Conservation (phyloP, 768 basidiomycete species). For the Russula sp. region DNA sequence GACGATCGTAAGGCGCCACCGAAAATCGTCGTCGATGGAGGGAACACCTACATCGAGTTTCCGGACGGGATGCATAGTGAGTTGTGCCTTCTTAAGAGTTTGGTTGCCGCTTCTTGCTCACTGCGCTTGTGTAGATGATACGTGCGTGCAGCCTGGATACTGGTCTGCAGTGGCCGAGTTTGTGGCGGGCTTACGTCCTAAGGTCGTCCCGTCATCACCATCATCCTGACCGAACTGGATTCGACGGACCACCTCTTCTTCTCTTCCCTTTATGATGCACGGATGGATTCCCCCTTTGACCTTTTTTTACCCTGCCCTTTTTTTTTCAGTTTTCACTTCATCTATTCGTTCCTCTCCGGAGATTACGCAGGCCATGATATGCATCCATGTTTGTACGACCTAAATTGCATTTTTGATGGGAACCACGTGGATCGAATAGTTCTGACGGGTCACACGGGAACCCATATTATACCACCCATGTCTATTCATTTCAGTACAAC, state of each 20-base stretch:
- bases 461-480: not conserved
- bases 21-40: slow-evolving; percentile 27
- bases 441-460: too few species aligned
- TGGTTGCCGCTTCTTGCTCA: not conserved
- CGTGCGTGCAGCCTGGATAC: slow-evolving; percentile 36
- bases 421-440: not conserved
- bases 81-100: not conserved
- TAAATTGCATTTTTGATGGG: not conserved
- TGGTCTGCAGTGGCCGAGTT: slow-evolving; percentile 35
- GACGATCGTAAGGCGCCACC: slow-evolving; percentile 5
- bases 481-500: not conserved
- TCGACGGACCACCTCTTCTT: not conserved
- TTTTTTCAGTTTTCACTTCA: not conserved
- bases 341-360: not conserved
- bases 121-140: slow-evolving; percentile 34
- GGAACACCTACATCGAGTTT: slow-evolving; percentile 34
- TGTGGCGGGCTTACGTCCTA: slow-evolving; percentile 22
- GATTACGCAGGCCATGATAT: not conserved
- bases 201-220: not conserved
- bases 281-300: not conserved
- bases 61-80: slow-evolving; percentile 35
- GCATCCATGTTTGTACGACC: slow-evolving; percentile 7
- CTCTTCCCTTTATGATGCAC: not conserved
- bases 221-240: not conserved
- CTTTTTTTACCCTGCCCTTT: not conserved